phyloP scores from a whole-genome alignment of 495 filamentous ascomycete genomes.

The Trichoderma orchidacearum region DNA sequence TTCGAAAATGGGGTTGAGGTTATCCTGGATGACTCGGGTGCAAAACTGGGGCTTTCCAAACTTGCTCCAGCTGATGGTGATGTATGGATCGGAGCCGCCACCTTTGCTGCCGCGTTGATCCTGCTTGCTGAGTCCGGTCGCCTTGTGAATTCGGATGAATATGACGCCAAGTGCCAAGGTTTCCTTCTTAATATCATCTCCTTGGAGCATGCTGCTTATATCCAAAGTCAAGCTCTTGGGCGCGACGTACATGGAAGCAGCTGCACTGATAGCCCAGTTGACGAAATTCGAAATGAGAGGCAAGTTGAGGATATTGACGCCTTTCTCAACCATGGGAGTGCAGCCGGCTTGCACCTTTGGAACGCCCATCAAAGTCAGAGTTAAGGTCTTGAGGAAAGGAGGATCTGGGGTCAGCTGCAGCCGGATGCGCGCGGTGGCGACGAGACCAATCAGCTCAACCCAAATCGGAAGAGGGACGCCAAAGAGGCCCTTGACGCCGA shows the following conservation, averaged over 20 bases:
- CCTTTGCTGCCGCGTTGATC: slow-evolving; percentile 69
- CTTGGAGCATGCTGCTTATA: slow-evolving; percentile 75
- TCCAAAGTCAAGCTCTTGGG: slow-evolving; percentile 94
- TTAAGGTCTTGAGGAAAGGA: slow-evolving; percentile 82
- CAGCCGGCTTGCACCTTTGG: slow-evolving; percentile 86
- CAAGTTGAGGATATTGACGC: slow-evolving; percentile 83
- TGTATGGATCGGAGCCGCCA: slow-evolving; percentile 90
- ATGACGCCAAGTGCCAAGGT: slow-evolving; percentile 71
- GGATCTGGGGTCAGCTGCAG: slow-evolving; percentile 78
- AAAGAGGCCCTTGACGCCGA: slow-evolving; percentile 74
- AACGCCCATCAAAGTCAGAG: slow-evolving; percentile 84
- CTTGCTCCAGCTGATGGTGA: slow-evolving; percentile 57
- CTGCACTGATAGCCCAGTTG: slow-evolving; percentile 85
- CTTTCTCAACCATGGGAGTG: slow-evolving; percentile 75
- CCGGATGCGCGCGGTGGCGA: slow-evolving; percentile 73
- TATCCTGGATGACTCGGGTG: slow-evolving; percentile 86
- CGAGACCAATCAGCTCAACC: slow-evolving; percentile 73
- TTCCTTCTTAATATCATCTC: slow-evolving; percentile 84
- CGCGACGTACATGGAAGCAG: slow-evolving; percentile 81
- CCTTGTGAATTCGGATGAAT: slow-evolving; percentile 84
- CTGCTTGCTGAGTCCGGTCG: slow-evolving; percentile 79
- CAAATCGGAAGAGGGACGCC: slow-evolving; percentile 55
- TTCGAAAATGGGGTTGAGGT: slow-evolving; percentile 87
- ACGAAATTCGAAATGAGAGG: slow-evolving; percentile 93
- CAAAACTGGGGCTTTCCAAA: slow-evolving; percentile 98